Percentiles rank a stretch among this genome's conserved stretches.
phyloP scores from a whole-genome alignment of 192 early-diverging fungal genomes.

The Oehlia diaphana region DNA sequence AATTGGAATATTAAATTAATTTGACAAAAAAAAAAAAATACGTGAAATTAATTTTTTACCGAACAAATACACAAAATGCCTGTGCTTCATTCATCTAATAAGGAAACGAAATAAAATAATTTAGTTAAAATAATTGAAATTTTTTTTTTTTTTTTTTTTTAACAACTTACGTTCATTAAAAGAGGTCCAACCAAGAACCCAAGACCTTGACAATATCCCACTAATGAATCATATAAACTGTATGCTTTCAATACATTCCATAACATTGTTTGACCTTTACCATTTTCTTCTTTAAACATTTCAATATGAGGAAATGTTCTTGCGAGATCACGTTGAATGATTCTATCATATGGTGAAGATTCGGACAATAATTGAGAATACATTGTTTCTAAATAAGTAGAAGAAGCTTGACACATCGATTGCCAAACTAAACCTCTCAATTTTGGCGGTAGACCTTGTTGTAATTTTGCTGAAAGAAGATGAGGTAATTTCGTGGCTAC shows the following conservation, averaged over 20 bases:
- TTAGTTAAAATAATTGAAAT: too few species aligned
- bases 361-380: slow-evolving; percentile 81
- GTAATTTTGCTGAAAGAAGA: slow-evolving; percentile 67
- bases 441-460: slow-evolving; percentile 76
- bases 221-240: slow-evolving; percentile 87
- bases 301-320: slow-evolving; percentile 90
- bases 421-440: slow-evolving; percentile 92
- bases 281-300: slow-evolving; percentile 81
- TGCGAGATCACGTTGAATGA: slow-evolving; percentile 90
- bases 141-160: not conserved
- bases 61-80: slow-evolving; percentile 93
- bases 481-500: slow-evolving; percentile 68
- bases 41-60: slow-evolving; percentile 34
- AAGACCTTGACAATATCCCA: slow-evolving; percentile 98
- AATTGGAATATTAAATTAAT: not conserved
- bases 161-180: slow-evolving; percentile 76
- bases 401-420: slow-evolving; percentile 82
- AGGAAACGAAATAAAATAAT: not conserved
- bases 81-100: slow-evolving; percentile 88
- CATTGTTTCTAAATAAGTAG: slow-evolving; percentile 76
- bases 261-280: slow-evolving; percentile 84
- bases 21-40: too few species aligned
- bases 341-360: slow-evolving; percentile 79
- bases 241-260: slow-evolving; percentile 92
- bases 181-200: slow-evolving; percentile 93